Evolutionary conservation across 2,329 filamentous ascomycete species (phyloP), one percentile per base, ranked within the genome.

Genomic region (Geosmithia flava): DNA sequence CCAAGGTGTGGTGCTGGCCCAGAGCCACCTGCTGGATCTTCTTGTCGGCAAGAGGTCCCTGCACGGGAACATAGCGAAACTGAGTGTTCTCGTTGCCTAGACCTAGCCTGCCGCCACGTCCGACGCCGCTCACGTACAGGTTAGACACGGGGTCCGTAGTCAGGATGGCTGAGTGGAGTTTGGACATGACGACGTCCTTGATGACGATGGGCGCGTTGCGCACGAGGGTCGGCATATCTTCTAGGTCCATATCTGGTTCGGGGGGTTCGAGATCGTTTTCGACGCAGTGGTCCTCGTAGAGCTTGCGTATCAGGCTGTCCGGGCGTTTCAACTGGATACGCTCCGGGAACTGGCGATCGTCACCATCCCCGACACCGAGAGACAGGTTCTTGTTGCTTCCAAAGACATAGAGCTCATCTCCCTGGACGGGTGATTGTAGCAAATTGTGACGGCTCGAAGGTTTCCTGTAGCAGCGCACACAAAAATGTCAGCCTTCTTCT

Each of bases 361-460:
- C 89, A 58, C 94, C 85, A 59, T 98, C 90, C n/a, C 90, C 90
- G 51, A 97, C 83, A 1, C 93, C 93, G 20, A 98, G 76, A 0
- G 87, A 93, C 10, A 95, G 68, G 56, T 98, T 98, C 59, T 93
- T 94, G 66, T 96, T 98, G 65, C 90, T 97, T 46, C 93, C 93
- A 65, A 97, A 96, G 1, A 88, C 84, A 58, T 88, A 97, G 1
- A 96, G 69, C 59, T 98, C 93, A 57, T 95, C 87, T 8, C 88
- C 91, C 23, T 56, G 51, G 3, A 41, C 27, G n/a, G 13, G 10
- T 3, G 27, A 17, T 16, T 45, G 44, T 11, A 37, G 23, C 10
- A 33, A 15, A 11, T 37, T 13, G 33, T 37, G 33, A 37, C 33
- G 33, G 11, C 11, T 37, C 15, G 15, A 5, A 11, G 33, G 33